phyloP scores from a whole-genome alignment of 176 grass and related monocot genomes.

The Hsuehochloa calcarea region DNA sequence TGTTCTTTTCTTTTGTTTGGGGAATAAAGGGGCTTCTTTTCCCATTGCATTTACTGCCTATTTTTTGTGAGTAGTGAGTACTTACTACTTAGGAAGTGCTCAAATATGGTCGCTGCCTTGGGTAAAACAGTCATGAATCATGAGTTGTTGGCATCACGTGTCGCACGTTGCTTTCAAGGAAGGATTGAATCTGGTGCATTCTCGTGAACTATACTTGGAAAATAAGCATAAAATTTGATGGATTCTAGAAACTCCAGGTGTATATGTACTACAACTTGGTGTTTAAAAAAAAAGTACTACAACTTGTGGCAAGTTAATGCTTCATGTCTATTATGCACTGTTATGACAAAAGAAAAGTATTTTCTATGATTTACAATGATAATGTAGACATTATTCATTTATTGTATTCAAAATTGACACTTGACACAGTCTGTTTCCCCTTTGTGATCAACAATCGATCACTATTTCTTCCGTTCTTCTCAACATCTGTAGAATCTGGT shows the following conservation, averaged over 20 bases:
- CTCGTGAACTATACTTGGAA: not conserved
- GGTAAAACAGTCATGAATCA: not conserved
- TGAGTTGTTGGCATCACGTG: not conserved
- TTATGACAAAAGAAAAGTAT: too few species aligned
- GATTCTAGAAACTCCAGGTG: slow-evolving; percentile 17
- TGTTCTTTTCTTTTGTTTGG: not conserved
- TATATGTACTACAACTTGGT: too few species aligned
- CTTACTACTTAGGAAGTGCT: not conserved
- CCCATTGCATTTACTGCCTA: not conserved
- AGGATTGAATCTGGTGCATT: not conserved
- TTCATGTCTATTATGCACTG: not conserved
- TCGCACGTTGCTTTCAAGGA: not conserved
- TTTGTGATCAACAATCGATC: too few species aligned
- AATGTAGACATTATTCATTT: too few species aligned
- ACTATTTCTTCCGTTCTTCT: too few species aligned
- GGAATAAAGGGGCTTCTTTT: not conserved
- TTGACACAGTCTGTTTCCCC: too few species aligned
- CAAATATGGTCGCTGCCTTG: not conserved
- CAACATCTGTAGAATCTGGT: too few species aligned
- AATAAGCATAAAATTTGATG: slow-evolving; percentile 9
- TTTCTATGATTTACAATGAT: too few species aligned
- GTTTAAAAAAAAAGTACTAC: too few species aligned
- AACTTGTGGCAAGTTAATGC: not conserved
- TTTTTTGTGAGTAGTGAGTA: not conserved
- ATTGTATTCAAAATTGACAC: too few species aligned